Percentiles rank a stretch among this genome's conserved stretches.
phyloP scores from a whole-genome alignment of 495 filamentous ascomycete genomes.

The Daldinia caldariorum region DNA sequence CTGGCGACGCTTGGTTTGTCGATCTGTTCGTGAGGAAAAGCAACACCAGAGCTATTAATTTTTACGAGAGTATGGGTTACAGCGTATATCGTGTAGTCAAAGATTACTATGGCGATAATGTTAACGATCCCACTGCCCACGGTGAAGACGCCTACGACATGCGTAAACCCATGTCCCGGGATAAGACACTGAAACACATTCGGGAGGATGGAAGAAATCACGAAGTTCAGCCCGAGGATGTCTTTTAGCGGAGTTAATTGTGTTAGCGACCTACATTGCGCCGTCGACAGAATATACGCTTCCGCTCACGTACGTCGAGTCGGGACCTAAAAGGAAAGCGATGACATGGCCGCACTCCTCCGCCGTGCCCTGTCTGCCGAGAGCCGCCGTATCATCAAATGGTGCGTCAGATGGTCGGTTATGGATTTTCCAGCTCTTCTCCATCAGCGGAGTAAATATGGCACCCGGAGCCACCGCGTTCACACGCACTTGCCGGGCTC shows the following conservation, averaged over 20 bases:
- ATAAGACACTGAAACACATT: slow-evolving; percentile 79
- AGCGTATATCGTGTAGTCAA: slow-evolving; percentile 87
- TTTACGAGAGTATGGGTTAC: slow-evolving; percentile 92
- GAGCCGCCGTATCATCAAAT: slow-evolving; percentile 53
- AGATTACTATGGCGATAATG: slow-evolving; percentile 80
- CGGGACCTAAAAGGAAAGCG: slow-evolving; percentile 66
- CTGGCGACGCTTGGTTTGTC: slow-evolving; percentile 89
- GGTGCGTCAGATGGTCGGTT: slow-evolving; percentile 46
- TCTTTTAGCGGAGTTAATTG: slow-evolving; percentile 66
- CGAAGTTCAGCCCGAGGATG: slow-evolving; percentile 82
- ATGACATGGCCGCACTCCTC: slow-evolving; percentile 57
- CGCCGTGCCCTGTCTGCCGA: slow-evolving; percentile 50
- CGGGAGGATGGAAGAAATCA: slow-evolving; percentile 84
- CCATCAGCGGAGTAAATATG: slow-evolving; percentile 66
- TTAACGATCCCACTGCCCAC: slow-evolving; percentile 70
- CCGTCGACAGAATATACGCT: slow-evolving; percentile 51
- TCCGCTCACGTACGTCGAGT: slow-evolving; percentile 63
- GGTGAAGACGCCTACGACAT: slow-evolving; percentile 95
- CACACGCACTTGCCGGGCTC: slow-evolving; percentile 62
- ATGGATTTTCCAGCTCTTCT: slow-evolving; percentile 48
- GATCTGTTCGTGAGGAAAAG: slow-evolving; percentile 91
- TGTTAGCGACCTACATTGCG: slow-evolving; percentile 37
- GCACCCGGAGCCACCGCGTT: slow-evolving; percentile 67
- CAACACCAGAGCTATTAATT: slow-evolving; percentile 83
- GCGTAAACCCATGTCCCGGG: slow-evolving; percentile 88